Conservation (phyloP, 2,329 filamentous ascomycete genomes). For the Xylariales sp. region DNA sequence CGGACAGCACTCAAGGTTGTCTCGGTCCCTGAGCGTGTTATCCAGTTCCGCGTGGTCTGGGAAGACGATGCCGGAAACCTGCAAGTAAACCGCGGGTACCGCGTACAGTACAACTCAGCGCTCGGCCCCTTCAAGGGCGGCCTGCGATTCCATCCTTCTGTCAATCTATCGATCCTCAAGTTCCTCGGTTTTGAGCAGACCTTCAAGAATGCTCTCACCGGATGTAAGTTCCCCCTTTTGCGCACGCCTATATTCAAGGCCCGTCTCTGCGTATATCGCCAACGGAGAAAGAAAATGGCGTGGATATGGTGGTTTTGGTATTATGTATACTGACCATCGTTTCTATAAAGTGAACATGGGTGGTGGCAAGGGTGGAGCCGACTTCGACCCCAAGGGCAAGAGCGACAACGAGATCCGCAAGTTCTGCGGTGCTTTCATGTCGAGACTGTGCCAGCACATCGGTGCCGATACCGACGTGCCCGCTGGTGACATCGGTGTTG, state of each 20-base stretch:
- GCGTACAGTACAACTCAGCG: constrained; percentile 98
- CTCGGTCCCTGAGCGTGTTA: constrained; percentile 91
- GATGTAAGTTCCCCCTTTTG: constrained; percentile 69
- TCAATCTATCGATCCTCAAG: constrained; percentile 86
- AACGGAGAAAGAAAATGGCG: not conserved
- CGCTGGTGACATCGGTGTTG: constrained; percentile 96
- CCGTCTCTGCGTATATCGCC: not conserved
- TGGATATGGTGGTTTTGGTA: not conserved
- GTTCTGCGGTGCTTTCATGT: constrained; percentile 97
- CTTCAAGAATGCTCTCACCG: constrained; percentile 99
- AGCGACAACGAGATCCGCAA: constrained; percentile 96
- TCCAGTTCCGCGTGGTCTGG: constrained; percentile 98
- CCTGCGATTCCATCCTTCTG: constrained; percentile 91
- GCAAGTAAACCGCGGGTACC: constrained; percentile 94
- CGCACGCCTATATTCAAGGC: not conserved
- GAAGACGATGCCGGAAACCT: constrained; percentile 91
- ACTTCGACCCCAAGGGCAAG: constrained; percentile 99
- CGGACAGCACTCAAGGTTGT: constrained; percentile 87
- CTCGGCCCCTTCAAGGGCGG: constrained; percentile 98
- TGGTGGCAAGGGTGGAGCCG: constrained; percentile 95
- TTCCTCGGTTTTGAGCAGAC: constrained; percentile 99
- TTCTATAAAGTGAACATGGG: constrained; percentile 81
- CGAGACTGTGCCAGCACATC: constrained; percentile 94
- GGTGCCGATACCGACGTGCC: constrained; percentile 96
- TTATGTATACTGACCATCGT: constrained; percentile 17